A percentile compares a stretch with the other conserved stretches of the same genome.
Conservation (phyloP, 352 stramenopile genomes). For the Globisporangium mamillatum region DNA sequence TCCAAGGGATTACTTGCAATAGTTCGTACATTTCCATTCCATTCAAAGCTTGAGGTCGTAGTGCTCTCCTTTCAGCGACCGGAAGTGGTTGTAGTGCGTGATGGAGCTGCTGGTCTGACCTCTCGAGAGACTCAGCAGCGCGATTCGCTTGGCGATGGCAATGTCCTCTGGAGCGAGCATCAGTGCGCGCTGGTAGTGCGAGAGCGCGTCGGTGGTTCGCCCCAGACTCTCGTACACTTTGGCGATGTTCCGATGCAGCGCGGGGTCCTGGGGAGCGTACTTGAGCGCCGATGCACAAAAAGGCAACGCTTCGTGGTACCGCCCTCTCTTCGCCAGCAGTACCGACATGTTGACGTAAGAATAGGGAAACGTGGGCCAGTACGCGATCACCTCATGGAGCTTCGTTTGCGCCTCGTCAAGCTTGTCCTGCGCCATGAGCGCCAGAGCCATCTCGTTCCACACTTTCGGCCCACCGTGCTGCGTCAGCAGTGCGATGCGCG, state of each 20-base stretch:
- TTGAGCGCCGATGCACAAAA: constrained; percentile 37
- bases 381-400: constrained; percentile 38
- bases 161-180: constrained; percentile 36
- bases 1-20: too few relatives aligned
- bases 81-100: constrained; percentile 47
- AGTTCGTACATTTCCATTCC: too few relatives aligned
- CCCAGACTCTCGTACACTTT: constrained; percentile 57
- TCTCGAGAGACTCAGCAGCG: constrained; percentile 44
- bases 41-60: constrained; percentile 54
- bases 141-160: constrained; percentile 33
- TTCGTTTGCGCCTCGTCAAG: constrained; percentile 35
- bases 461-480: constrained; percentile 50
- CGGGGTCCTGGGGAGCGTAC: constrained; percentile 38
- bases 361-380: constrained; percentile 46
- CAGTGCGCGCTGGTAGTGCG: constrained; percentile 43
- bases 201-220: constrained; percentile 36
- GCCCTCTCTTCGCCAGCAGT: constrained; percentile 37
- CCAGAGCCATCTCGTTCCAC: constrained; percentile 58
- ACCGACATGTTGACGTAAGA: constrained; percentile 60
- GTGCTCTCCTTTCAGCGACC: constrained; percentile 41
- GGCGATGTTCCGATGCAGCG: constrained; percentile 54
- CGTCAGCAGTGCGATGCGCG: constrained; percentile 63
- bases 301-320: constrained; percentile 43
- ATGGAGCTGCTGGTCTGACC: constrained; percentile 23
- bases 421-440: constrained; percentile 42